Evolutionary conservation across 768 basidiomycete genomes (phyloP).

Genomic region (Gloeopeniophorella convolvens): DNA sequence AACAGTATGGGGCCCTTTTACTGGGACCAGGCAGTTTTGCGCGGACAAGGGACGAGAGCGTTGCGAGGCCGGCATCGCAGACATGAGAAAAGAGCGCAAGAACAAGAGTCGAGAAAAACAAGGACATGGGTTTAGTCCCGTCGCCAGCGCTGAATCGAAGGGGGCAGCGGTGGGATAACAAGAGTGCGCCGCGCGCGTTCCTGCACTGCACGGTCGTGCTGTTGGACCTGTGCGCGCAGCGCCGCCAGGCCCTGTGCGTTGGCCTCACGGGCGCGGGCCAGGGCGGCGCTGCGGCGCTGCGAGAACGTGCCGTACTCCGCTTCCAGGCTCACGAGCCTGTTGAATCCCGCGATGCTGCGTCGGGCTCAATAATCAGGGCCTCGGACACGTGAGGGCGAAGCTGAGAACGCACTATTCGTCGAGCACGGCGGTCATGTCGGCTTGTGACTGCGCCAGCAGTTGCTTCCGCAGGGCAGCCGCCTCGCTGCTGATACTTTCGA

Average conservation of each 20-base stretch:
- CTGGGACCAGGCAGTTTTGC: not conserved
- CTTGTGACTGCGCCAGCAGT: constrained; percentile 10
- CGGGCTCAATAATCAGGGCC: constrained; percentile 5
- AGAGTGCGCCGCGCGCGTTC: constrained; percentile 3
- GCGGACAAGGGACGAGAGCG: not conserved
- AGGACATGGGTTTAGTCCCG: not conserved
- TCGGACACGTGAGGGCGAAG: not conserved
- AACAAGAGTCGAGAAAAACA: not conserved
- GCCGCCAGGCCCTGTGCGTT: not conserved
- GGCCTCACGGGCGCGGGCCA: constrained; percentile 1
- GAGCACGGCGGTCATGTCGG: constrained; percentile 11
- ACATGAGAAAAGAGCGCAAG: not conserved
- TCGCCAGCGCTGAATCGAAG: constrained; percentile 11
- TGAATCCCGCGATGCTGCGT: constrained; percentile 9
- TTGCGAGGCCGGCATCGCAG: not conserved
- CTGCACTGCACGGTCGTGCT: constrained; percentile 11
- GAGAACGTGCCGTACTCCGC: constrained; percentile 14
- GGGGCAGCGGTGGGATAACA: constrained; percentile 5
- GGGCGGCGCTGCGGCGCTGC: constrained; percentile 5
- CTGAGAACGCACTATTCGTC: constrained; percentile 15
- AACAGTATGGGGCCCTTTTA: not conserved
- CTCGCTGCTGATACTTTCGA: constrained; percentile 11
- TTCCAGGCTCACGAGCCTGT: constrained; percentile 12
- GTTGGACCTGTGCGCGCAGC: constrained; percentile 4
- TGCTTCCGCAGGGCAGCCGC: constrained; percentile 10